Evolutionary conservation across 2,329 filamentous ascomycete genomes (phyloP), one percentile per base, ranked within the genome.

Genomic region (Neonectria neomacrospora): DNA sequence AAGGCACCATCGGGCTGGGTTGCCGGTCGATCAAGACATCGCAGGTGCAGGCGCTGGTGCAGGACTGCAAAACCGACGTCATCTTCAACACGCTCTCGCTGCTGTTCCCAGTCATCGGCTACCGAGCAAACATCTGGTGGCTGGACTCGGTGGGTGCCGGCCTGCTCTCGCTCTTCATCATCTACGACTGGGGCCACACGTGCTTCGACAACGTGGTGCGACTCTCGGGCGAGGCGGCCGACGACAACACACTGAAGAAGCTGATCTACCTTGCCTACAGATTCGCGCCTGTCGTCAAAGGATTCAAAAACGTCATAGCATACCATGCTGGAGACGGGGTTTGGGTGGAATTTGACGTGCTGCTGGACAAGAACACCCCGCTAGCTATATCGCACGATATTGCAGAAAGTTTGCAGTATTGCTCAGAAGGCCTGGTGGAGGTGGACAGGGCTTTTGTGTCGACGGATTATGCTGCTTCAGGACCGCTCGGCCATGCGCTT

Each of bases 41-140:
- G 5, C 92, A 90, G 65, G 93, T 96, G 0, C 93, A 94, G 74
- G 92, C 93, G 0, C 77, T 91, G 11, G 74, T 77, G 0, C 75
- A 77, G 14, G 75, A 77, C 11, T 77, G 75, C 61, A 78, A 82
- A 73, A 90, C 91, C 0, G 91, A 96, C 71, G 91, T 96, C 10
- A 88, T 96, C 20, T 96, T 97, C 85, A 97, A 97, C 80, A 89
- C 87, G 0, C 93, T 95, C 68, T 93, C 90, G 47, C 93, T 96
- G 71, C 85, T 95, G n/a, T 96, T 96, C 72, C 93, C 93, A 0
- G 84, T 96, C 1, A 73, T 91, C 53, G 89, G 89, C 7, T 81
- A 85, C 68, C 80, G 85, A 52, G 80, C 84, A 4, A 74, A 85
- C 23, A 71, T 90, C 14, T 91, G 89, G 89, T 91, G 89, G 89